phyloP scores from a whole-genome alignment of 371 early-diverging fungal species.

The Thermomucor indicae-seudaticae region DNA sequence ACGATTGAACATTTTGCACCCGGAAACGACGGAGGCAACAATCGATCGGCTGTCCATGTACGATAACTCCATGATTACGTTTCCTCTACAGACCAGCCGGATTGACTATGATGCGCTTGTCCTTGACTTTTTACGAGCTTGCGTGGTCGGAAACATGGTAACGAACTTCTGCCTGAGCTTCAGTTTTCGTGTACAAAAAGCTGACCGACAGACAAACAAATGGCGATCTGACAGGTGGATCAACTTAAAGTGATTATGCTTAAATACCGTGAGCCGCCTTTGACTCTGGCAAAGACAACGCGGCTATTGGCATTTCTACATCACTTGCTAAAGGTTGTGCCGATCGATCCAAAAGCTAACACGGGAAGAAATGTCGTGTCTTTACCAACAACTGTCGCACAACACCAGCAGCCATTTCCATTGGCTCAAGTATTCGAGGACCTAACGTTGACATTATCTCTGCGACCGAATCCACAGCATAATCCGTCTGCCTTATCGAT shows the following conservation, averaged over 20 bases:
- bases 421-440: conserved; percentile 37
- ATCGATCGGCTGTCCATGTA: conserved; percentile 7
- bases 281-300: conserved; percentile 33
- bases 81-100: conserved; percentile 18
- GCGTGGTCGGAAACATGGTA: conserved; percentile 26
- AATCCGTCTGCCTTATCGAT: conserved; percentile 12
- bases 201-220: not conserved
- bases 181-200: not conserved
- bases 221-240: conserved; percentile 20
- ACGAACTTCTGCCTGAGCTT: not conserved
- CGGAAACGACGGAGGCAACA: conserved; percentile 10
- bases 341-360: conserved; percentile 15
- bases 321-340: conserved; percentile 23
- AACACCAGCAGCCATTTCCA: conserved; percentile 19
- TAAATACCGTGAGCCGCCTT: conserved; percentile 40
- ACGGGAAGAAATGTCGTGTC: not conserved
- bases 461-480: conserved; percentile 10
- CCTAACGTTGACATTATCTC: conserved; percentile 28
- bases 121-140: conserved; percentile 33
- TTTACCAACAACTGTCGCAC: not conserved
- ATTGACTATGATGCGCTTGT: conserved; percentile 34
- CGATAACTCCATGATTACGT: conserved; percentile 20
- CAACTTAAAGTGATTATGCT: conserved; percentile 36
- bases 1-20: conserved; percentile 34
- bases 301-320: conserved; percentile 39